phyloP scores from a whole-genome alignment of 306 rosid genomes.

The Vachellia collinsii region DNA sequence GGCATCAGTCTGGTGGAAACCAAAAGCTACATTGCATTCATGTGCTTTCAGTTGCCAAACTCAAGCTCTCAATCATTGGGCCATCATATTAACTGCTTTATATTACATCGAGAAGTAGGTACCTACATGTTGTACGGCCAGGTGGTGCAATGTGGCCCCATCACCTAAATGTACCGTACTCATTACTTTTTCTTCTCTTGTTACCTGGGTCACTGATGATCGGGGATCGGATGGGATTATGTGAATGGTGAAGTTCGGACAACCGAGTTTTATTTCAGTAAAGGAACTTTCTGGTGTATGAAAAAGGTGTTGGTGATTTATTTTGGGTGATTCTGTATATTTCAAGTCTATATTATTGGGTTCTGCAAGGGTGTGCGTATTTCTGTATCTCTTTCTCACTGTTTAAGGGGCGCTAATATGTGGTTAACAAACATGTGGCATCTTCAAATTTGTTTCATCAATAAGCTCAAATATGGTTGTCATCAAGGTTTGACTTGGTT shows the following conservation, averaged over 20 bases:
- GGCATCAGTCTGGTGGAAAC: conserved; percentile 15
- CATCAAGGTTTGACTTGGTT: not conserved
- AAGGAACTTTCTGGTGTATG: conserved; percentile 37
- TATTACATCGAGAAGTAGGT: too few species aligned
- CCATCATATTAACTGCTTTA: conserved; percentile 33
- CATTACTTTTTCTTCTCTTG: not conserved
- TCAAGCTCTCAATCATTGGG: conserved; percentile 41
- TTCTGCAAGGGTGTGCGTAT: not conserved
- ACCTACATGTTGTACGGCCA: not conserved
- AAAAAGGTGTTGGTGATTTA: conserved; percentile 2
- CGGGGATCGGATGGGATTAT: conserved; percentile 35
- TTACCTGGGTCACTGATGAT: not conserved
- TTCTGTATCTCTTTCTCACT: conserved; percentile 12
- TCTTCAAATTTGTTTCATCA: conserved; percentile 26
- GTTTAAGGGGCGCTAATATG: conserved; percentile 9
- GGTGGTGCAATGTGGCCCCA: not conserved
- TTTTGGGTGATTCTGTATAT: not conserved
- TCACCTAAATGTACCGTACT: too few species aligned
- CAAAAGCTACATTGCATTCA: conserved; percentile 47
- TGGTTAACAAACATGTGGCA: not conserved
- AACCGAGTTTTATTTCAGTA: conserved; percentile 30
- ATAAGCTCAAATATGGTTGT: conserved; percentile 13
- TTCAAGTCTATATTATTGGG: not conserved
- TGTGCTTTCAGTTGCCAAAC: conserved; percentile 53
- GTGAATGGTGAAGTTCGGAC: conserved; percentile 35